These are phyloP conservation scores for Stenocarpella maydis DNA, from an alignment of 2,329 filamentous ascomycete genomes.

Conservation along the genomic window DNA sequence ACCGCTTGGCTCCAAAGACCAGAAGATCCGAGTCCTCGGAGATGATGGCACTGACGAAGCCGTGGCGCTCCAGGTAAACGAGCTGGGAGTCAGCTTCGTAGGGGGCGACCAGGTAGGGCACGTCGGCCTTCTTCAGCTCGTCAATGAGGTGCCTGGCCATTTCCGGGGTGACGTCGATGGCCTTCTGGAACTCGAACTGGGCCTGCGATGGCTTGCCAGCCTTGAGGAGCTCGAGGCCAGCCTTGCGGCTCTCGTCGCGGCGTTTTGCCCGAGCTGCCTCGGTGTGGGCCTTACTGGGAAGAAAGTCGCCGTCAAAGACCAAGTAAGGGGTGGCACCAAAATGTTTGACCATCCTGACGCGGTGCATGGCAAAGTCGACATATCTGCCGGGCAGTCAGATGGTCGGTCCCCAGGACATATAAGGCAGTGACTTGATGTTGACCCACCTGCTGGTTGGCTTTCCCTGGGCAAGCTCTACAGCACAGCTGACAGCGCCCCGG, in stretches of 20 bases:
- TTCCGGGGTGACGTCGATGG: conserved; percentile 92
- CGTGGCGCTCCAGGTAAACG: conserved; percentile 88
- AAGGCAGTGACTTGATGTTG: background rate
- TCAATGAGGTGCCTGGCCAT: conserved; percentile 95
- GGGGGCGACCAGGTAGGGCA: conserved; percentile 92
- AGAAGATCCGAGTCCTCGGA: conserved; percentile 97
- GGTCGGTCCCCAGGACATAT: background rate
- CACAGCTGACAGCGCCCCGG: conserved; percentile 88
- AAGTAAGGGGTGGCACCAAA: conserved; percentile 95
- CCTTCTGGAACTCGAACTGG: conserved; percentile 88
- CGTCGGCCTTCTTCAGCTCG: conserved; percentile 79
- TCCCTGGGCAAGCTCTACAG: conserved; percentile 86
- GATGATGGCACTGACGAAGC: conserved; percentile 84
- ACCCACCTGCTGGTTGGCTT: conserved; percentile 86
- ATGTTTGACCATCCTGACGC: conserved; percentile 92
- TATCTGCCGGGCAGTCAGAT: conserved; percentile 63
- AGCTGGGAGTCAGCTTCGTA: conserved; percentile 99
- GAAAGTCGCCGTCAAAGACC: conserved; percentile 93
- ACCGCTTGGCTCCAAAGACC: conserved; percentile 89
- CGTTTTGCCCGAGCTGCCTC: conserved; percentile 79
- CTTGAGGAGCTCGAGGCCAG: conserved; percentile 80
- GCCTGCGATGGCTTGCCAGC: conserved; percentile 85
- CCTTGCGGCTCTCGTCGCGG: conserved; percentile 77
- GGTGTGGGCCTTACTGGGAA: conserved; percentile 91
- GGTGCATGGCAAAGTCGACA: conserved; percentile 88